Evolutionary conservation across 306 rosid genomes (phyloP), one percentile per base, ranked within the genome.

Genomic region (Senna tora): DNA sequence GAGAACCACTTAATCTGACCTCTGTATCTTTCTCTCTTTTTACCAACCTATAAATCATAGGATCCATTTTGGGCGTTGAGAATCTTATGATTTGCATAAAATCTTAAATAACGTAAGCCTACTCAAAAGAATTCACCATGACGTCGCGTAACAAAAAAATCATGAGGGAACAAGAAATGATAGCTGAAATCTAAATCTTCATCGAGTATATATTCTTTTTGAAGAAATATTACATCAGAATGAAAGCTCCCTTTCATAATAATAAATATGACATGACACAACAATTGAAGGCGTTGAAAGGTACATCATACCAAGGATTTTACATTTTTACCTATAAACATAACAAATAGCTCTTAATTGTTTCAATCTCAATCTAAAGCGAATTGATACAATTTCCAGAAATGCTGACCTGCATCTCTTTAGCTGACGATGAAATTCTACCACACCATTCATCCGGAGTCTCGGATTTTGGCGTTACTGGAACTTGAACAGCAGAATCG

Each of bases 361-460:
- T 50, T 65, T 68, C 1, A 49, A 49, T 49, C 22, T n/a, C 11
- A 49, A 49, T 5, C 54, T n/a, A n/a, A 50, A 9, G 15, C 8
- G 20, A 69, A 67, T 41, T 39, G 13, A 8, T 52, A 79, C 59
- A 60, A 51, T 68, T 61, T 15, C 55, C 68, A 6, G 6, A 50
- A 61, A 54, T 12, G 36, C 47, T 25, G 25, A 54, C 16, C 21
- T 19, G 7, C 38, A 20, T 55, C 21, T 36, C 22, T 25, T 33
- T 66, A 63, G 71, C 52, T 22, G 49, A 54, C 60, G 67, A 28
- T 42, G 59, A 33, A 2, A 64, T 64, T 50, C 33, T 71, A 65
- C 71, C 50, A 64, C 77, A 74, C 4, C 75, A 67, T 46, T 75
- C 36, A 75, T 63, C 74, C 55, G 14, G 66, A 16, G 25, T 50